Evolutionary conservation across 2,329 filamentous ascomycete species (phyloP), one percentile per base, ranked within the genome.

Genomic region (Cadophora sp.): DNA sequence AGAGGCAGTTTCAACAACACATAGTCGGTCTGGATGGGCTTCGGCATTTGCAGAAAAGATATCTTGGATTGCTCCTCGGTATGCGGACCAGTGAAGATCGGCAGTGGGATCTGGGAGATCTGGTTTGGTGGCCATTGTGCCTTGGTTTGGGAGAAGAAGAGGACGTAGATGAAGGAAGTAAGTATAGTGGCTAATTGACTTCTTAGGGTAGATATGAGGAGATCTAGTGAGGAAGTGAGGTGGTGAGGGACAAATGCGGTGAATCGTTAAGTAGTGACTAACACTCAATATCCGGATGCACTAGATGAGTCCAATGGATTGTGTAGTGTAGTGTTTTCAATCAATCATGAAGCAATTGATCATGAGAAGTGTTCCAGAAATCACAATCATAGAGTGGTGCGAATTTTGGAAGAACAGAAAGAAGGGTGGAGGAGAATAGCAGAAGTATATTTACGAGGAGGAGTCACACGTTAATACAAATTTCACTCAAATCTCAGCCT

Each of bases 1-100:
- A 7, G 83, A 84, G 5, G 82, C 81, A 4, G 90, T 92, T 75
- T 92, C 90, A 1, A 91, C 83, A 3, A 92, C 88, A 73, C 90
- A 92, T 64, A 85, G 79, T 74, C 87, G 83, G 50, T 90, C 85
- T 4, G 90, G 90, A 75, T 91, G 85, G 69, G 81, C 84, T 73
- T 84, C 80, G 6, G 89, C 89, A 80, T 87, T 88, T 53, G 76
- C 78, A 43, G 81, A 81, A 68, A 89, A 89, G 59, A 87, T 85
- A 65, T 87, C 83, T 71, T 89, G 86, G 67, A 89, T 89, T 27
- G 87, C 81, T 41, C 86, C 87, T 68, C 81, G 79, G 77, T 84
- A 89, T 68, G 82, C 82, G 66, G 84, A 84, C 87, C 87, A 89
- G 72, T 86, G 78, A 67, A 89, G 82, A 73, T 88, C 84, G 43